A percentile compares a stretch with the other conserved stretches of the same genome.
phyloP scores from a whole-genome alignment of 73 alveolate genomes.

The Paraurostyla sp. region DNA sequence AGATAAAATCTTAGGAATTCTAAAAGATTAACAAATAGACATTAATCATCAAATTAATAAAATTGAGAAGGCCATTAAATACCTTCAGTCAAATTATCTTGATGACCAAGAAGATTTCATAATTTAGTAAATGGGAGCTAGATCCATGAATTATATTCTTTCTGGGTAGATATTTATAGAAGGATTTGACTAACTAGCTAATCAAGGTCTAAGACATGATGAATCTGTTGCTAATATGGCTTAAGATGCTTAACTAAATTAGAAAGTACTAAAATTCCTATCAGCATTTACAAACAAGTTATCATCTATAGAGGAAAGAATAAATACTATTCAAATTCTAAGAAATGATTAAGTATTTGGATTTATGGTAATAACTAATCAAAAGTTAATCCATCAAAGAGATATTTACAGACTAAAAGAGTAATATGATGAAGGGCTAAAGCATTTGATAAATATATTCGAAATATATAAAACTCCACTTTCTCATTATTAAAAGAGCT shows the following conservation, averaged over 20 bases:
- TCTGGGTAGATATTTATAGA: constrained; percentile 12
- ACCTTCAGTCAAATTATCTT: not conserved
- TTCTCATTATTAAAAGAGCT: constrained; percentile 29
- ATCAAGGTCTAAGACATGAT: not conserved
- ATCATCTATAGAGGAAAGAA: constrained; percentile 15
- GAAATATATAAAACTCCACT: constrained; percentile 49
- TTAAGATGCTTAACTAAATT: not conserved
- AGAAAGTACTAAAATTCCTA: not conserved
- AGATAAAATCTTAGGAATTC: not conserved
- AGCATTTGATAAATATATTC: constrained; percentile 16
- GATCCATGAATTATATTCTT: not conserved
- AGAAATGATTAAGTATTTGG: constrained; percentile 7
- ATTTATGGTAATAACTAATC: not conserved
- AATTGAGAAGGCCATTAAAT: not conserved
- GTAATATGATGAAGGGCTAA: constrained; percentile 46
- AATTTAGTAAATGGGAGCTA: constrained; percentile 1
- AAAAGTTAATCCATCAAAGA: not conserved
- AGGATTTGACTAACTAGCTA: not conserved
- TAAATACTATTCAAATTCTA: not conserved
- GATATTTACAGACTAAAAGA: constrained; percentile 7
- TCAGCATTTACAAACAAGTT: not conserved
- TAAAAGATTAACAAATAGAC: not conserved
- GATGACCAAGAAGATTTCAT: constrained; percentile 27
- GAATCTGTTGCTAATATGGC: not conserved
- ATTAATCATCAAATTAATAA: not conserved